Conservation (phyloP, 2,329 filamentous ascomycete genomes). For the Aaosphaeria arxii region DNA sequence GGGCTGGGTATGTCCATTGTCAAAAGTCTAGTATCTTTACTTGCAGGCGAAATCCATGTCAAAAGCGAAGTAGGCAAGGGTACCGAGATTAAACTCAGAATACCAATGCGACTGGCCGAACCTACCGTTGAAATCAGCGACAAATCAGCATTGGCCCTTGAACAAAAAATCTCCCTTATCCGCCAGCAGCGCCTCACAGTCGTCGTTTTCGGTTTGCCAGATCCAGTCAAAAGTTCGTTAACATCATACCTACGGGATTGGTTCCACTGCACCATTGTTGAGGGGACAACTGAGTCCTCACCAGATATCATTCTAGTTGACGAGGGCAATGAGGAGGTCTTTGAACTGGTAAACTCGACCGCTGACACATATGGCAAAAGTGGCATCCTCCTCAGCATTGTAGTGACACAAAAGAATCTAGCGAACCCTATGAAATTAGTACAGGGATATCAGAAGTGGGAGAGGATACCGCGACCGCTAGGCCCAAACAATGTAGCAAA, state of each 20-base stretch:
- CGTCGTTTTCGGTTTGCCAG: slow-evolving; percentile 8
- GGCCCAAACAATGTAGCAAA: background rate
- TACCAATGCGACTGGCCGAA: slow-evolving; percentile 1
- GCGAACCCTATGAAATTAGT: slow-evolving; percentile 3
- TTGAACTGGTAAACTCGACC: slow-evolving; percentile 2
- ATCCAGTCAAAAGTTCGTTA: slow-evolving; percentile 3
- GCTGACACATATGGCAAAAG: slow-evolving; percentile 5
- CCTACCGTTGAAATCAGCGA: background rate
- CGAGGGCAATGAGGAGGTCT: slow-evolving; percentile 7
- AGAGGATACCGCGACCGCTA: slow-evolving; percentile 4
- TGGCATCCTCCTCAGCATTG: slow-evolving; percentile 10
- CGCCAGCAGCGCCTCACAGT: slow-evolving; percentile 1
- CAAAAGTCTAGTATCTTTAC: slow-evolving; percentile 21
- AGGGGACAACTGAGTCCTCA: background rate
- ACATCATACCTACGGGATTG: slow-evolving; percentile 4
- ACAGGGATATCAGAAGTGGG: slow-evolving; percentile 7
- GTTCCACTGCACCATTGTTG: slow-evolving; percentile 6
- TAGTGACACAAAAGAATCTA: background rate
- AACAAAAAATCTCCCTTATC: background rate
- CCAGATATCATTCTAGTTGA: slow-evolving; percentile 12
- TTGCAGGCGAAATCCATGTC: slow-evolving; percentile 21
- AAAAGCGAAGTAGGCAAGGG: slow-evolving; percentile 20
- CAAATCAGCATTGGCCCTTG: background rate
- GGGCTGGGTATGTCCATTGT: slow-evolving; percentile 36
- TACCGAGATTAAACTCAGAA: slow-evolving; percentile 11